Conservation (phyloP, 1,284 basidiomycete genomes). For the Sanghuangporus baumii region DNA sequence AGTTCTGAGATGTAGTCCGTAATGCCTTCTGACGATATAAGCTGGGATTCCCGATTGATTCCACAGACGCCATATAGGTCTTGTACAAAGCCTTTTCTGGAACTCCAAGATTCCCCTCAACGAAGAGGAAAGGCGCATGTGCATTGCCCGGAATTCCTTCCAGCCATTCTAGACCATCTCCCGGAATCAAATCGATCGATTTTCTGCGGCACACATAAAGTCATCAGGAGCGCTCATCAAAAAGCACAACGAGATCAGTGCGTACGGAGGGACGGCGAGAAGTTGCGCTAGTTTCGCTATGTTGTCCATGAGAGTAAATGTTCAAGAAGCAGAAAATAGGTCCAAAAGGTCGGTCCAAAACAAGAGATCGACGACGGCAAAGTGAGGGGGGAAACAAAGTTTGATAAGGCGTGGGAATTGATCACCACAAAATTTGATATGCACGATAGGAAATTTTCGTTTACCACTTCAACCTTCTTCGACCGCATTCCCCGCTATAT, state of each 20-base stretch:
- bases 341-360: neutral
- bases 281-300: neutral
- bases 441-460: no score
- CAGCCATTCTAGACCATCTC: slow-evolving; percentile 36
- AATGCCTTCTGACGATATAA: neutral
- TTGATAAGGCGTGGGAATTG: no score
- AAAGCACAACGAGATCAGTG: neutral
- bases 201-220: slow-evolving; percentile 15
- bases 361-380: no score
- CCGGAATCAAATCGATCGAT: slow-evolving; percentile 48
- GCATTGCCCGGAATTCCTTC: slow-evolving; percentile 20
- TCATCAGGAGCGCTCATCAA: no score
- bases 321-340: neutral
- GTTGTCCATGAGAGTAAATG: neutral
- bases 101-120: slow-evolving; percentile 57
- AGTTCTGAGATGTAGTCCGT: slow-evolving; percentile 11
- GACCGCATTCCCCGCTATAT: no score
- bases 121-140: slow-evolving; percentile 44
- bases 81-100: slow-evolving; percentile 50
- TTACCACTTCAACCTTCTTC: no score
- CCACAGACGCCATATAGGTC: slow-evolving; percentile 42
- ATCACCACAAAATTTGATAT: no score
- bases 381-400: no score
- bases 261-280: neutral
- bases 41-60: slow-evolving; percentile 29